Base-by-base conservation (phyloP, 73 alveolate genomes). In the Paramecium biaurelia region DNA sequence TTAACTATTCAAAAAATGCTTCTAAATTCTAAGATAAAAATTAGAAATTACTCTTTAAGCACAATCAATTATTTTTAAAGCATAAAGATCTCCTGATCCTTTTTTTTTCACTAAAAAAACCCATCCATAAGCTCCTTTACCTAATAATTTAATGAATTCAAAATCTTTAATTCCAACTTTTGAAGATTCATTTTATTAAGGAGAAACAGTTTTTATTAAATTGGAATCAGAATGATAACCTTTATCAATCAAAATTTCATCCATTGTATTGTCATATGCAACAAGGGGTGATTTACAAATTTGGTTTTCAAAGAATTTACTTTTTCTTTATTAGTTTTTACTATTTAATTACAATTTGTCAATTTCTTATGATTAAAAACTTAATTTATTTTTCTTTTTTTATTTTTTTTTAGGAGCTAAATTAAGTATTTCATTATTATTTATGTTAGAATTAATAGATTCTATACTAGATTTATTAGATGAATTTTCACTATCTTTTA, bases 81-180 rank as follows among this genome's bases (percentile, higher is more conserved):
- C 95, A 41, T 84, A 92, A 1, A 92, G 15, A 53, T 92, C 95
- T 9, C 92, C 95, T 43, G 95, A 74, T 4, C 74, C 85, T 84
- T 92, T 92, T 23, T 92, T 79, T 12, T 67, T 56, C 0, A 82
- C 95, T 35, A 92, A 59, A 70, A 58, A 84, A 1, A 92, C 95
- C 74, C 88, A 41, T 18, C 95, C 95, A 85, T 70, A 92, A 24
- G 95, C 95, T 43, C 95, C 95, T 30, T 85, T 84, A 7, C 95
- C 92, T 8, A 92, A 45, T 26, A 47, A 20, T 68, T 57, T 57
- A 2, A 92, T 30, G 85, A 85, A 85, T 37, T 92, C 95, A 84
- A 92, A 92, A 42, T 92, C 95, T 53, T 57, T 57, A 23, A 79
- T 49, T 53, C 95, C 92, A 79, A 85, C 85, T 30, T 37, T 76